Base-by-base conservation (phyloP, 768 basidiomycete species). In the Termitomyces sp. region DNA sequence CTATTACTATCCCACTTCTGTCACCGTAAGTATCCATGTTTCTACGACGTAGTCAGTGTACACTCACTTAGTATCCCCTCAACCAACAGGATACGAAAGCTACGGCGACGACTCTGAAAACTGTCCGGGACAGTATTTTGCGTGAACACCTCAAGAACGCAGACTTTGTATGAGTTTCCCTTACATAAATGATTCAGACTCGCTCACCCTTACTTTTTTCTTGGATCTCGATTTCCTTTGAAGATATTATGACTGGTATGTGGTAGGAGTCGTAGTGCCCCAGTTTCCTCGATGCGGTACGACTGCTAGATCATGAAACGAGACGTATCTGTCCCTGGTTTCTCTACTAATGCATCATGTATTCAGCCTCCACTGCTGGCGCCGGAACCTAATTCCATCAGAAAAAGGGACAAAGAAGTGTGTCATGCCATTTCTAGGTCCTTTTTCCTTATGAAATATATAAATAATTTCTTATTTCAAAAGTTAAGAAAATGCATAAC, bases 1-100 rank as follows among this genome's bases (percentile, higher is more conserved):
- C 61, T 86, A 86, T 67, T 77, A 79, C 39, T 84, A 84, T 68
- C 64, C 81, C 3, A 87, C 86, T 0, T 80, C 82, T 36, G 83
- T 83, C 7, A 80, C 81, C 39, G 85, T 86, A 65, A 47, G 26
- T 55, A 46, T 32, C 18, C 14, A 41, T 18, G 12, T 12, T 2
- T 44, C 16, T 14, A 12, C 1, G 5, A 18, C 12, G 18, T 26
- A 18, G 24, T 36, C 9, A 2, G 18, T 12, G 26, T 4, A 13
- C 5, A 10, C 34, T 51, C 16, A 37, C 4, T 9, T 36, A 24
- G 7, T 10, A 32, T 14, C 4, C n/a, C 18, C n/a, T 37, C 9
- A 9, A 18, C 18, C 0, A 3, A 26, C 37, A 85, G 83, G 83
- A 86, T 61, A 84, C 82, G 5, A 77, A 74, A 60, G 78, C 79